Evolutionary conservation across 225 moss, liverwort and hornwort genomes (phyloP).

Genomic region (Thuidium tamariscinum): DNA sequence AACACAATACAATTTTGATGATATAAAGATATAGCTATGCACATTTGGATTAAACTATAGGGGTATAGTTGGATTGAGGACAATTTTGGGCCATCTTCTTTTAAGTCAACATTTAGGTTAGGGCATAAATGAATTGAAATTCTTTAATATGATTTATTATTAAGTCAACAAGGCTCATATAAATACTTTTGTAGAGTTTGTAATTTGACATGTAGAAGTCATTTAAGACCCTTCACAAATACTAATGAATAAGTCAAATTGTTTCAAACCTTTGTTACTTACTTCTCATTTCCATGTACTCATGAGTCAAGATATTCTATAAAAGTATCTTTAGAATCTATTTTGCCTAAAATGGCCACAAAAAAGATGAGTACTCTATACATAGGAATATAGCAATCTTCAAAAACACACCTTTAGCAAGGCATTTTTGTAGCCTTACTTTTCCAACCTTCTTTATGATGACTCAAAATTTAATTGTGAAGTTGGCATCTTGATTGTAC

Average conservation of each 20-base stretch:
- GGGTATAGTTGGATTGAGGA: neutral
- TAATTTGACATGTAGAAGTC: neutral
- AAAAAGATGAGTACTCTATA: neutral
- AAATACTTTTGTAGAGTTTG: neutral
- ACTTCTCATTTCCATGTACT: neutral
- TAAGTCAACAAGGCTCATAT: neutral
- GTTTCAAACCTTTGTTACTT: neutral
- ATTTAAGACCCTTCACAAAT: neutral
- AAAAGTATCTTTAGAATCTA: neutral
- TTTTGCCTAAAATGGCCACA: neutral
- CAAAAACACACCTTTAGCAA: neutral
- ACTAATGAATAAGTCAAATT: neutral
- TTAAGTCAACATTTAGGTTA: neutral
- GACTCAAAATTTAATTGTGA: neutral
- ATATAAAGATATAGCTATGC: neutral
- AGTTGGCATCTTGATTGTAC: neutral
- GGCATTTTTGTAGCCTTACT: neutral
- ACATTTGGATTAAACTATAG: accelerated
- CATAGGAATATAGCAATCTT: accelerated
- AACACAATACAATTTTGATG: neutral
- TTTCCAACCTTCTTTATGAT: neutral
- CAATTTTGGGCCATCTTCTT: neutral
- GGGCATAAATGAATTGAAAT: neutral
- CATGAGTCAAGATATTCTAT: neutral
- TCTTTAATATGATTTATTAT: neutral